Conservation (phyloP, 176 grass and related monocot species). For the maize (Zea mays) region Zm-B73-REFERENCE-NAM-5.0 NC_050098.1:53139001-53139500, state of each 20-base stretch:
- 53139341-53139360: conserved; percentile 13
- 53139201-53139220: not conserved
- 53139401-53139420: conserved; percentile 90
- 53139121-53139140: too few species aligned
- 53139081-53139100: too few species aligned
- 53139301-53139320: conserved; percentile 2
- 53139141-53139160: too few species aligned
- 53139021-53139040: too few species aligned
- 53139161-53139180: too few species aligned
- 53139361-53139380: conserved; percentile 54
- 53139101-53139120: too few species aligned
- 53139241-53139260: not conserved
- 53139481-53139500: conserved; percentile 97
- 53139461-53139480: conserved; percentile 97
- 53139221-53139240: not conserved
- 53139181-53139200: too few species aligned
- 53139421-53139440: conserved; percentile 85
- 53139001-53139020: too few species aligned
- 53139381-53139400: conserved; percentile 97
- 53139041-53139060: too few species aligned
- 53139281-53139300: not conserved
- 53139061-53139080: too few species aligned
- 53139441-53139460: conserved; percentile 91
- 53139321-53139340: not conserved
- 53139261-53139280: conserved; percentile 7